A percentile compares a stretch with the other conserved stretches of the same genome.
Evolutionary conservation across 2,329 filamentous ascomycete species (phyloP).

Genomic region (Cladosporium sp.): DNA sequence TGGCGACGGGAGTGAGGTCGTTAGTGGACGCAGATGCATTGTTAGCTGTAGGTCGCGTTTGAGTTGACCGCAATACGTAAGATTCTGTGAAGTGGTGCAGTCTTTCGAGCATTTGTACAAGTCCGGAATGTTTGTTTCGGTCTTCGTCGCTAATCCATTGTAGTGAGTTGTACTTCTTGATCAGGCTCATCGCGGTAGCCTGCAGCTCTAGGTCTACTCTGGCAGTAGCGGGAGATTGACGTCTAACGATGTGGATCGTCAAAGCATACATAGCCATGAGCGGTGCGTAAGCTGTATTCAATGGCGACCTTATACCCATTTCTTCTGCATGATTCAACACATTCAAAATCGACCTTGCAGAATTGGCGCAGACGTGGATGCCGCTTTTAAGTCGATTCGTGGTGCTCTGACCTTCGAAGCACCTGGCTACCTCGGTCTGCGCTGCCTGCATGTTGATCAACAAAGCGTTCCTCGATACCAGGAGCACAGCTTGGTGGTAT

Average conservation of each 20-base stretch:
- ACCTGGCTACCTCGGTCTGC: neutral
- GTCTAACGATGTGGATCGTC: neutral
- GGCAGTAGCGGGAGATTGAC: constrained; percentile 3
- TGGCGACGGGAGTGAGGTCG: neutral
- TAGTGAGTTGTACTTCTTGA: neutral
- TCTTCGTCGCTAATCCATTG: neutral
- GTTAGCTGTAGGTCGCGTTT: neutral
- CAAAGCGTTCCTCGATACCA: neutral
- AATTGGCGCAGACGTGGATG: constrained; percentile 1
- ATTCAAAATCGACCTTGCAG: neutral
- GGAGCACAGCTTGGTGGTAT: neutral
- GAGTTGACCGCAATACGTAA: neutral
- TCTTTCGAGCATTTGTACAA: neutral
- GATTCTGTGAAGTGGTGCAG: neutral
- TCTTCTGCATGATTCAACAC: constrained; percentile 3
- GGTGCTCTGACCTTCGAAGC: neutral
- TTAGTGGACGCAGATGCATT: neutral
- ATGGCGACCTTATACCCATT: neutral
- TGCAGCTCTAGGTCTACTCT: constrained; percentile 1
- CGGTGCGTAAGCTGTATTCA: neutral
- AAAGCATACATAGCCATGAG: constrained; percentile 7
- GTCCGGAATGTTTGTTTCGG: neutral
- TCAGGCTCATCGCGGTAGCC: constrained; percentile 2
- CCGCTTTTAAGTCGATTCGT: neutral
- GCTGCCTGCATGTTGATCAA: neutral